Percentiles rank a stretch among this genome's conserved stretches.
Evolutionary conservation across 805 yeast species (phyloP).

Genomic region (Saccharomycopsis sp.): DNA sequence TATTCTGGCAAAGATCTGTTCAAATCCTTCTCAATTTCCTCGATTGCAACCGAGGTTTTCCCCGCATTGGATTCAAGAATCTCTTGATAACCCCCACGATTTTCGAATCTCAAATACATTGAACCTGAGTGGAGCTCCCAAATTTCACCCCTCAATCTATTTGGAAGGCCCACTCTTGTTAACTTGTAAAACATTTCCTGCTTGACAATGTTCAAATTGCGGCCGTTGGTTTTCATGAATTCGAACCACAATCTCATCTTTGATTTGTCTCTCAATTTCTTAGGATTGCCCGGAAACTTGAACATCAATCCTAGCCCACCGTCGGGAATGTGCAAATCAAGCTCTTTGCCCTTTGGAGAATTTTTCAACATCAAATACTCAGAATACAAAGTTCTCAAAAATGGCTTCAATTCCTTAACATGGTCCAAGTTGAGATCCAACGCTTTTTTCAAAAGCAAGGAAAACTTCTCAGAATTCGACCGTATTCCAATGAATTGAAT

Average conservation of each 20-base stretch:
- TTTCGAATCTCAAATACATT: conserved; percentile 58
- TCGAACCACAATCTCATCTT: conserved; percentile 94
- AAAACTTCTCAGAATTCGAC: conserved; percentile 73
- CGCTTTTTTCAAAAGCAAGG: conserved; percentile 52
- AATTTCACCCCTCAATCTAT: conserved; percentile 84
- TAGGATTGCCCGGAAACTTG: conserved; percentile 86
- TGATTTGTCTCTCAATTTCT: conserved; percentile 65
- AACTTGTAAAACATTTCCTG: conserved; percentile 75
- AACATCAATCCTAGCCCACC: conserved; percentile 84
- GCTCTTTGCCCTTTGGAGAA: conserved; percentile 29
- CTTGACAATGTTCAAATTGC: conserved; percentile 66
- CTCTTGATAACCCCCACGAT: conserved; percentile 48
- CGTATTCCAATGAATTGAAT: conserved; percentile 73
- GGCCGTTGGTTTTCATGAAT: conserved; percentile 72
- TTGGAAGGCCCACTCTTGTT: conserved; percentile 89
- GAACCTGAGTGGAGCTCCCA: conserved; percentile 94
- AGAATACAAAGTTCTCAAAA: conserved; percentile 68
- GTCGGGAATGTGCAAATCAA: conserved; percentile 45
- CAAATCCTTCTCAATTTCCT: conserved; percentile 93
- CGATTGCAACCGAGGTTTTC: conserved; percentile 72
- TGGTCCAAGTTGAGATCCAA: conserved; percentile 55
- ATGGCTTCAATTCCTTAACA: conserved; percentile 53
- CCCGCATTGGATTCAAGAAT: conserved; percentile 54
- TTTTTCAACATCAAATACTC: conserved; percentile 68
- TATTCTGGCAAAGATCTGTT: conserved; percentile 94